A percentile compares a stretch with the other conserved stretches of the same genome.
Evolutionary conservation across 176 grass and related monocot genomes (phyloP).

Genomic region (Rhynchospora pubera): DNA sequence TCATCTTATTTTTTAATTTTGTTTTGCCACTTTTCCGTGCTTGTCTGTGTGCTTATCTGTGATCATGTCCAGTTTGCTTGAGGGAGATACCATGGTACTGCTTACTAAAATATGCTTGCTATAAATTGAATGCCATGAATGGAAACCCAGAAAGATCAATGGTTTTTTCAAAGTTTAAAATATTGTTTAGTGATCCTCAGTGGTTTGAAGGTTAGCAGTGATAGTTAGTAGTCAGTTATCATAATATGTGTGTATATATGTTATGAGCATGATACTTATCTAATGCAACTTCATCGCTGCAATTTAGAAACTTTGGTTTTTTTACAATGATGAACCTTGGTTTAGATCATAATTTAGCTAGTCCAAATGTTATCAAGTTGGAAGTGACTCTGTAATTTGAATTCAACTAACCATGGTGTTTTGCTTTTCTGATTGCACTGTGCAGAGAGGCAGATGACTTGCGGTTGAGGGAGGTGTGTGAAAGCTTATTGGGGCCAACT

Average conservation of each 20-base stretch:
- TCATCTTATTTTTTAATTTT: no score
- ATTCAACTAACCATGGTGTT: conserved; percentile 16
- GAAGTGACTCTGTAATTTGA: neutral
- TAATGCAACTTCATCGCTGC: no score
- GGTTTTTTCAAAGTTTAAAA: neutral
- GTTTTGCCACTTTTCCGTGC: neutral
- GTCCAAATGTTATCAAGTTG: neutral
- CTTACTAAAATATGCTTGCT: no score
- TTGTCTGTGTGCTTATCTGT: neutral
- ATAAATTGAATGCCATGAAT: neutral
- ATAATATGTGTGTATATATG: no score
- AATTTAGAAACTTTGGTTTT: no score
- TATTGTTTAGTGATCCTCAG: no score
- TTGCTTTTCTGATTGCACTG: conserved; percentile 1
- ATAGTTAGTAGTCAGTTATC: no score
- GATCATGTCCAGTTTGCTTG: neutral
- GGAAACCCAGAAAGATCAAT: neutral
- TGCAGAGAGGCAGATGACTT: conserved; percentile 89
- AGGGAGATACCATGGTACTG: neutral
- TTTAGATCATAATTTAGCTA: neutral
- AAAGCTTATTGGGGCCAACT: conserved; percentile 83
- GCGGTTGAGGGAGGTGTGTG: conserved; percentile 73
- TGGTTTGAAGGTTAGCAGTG: no score
- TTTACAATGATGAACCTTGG: neutral
- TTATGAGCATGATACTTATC: no score